Evolutionary conservation across 179 eudicot genomes (phyloP), one percentile per base, ranked within the genome.

Genomic region (Beta lomatogona): DNA sequence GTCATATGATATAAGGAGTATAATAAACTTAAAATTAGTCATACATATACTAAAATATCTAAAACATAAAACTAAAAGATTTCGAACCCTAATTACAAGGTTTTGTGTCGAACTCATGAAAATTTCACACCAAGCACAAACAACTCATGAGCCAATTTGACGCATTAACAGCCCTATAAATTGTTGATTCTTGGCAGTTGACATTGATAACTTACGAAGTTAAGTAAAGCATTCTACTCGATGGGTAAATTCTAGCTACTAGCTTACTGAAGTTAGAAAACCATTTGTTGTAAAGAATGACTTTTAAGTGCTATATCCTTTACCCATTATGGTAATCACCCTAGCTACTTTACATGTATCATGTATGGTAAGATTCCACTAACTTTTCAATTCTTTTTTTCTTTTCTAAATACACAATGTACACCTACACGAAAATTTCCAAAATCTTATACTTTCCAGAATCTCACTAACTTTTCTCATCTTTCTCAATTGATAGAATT

Each of bases 181-280:
- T 48, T 48, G 53, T 48, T 7, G 53, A 68, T 44, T 68, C 52
- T 69, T 44, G 48, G 6, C n/a, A n/a, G 19, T 19, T 2, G 9
- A 60, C 67, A 21, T 13, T 63, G 9, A 12, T 12, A 16, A 11
- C 14, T 63, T 22, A 63, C 11, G 10, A n/a, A 21, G 52, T 5
- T 71, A 7, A 4, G 21, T 46, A n/a, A 18, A 19, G 14, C 59
- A 73, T 73, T 53, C n/a, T 72, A 21, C 41, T 48, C 41, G 45
- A 53, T 22, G n/a, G 61, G 36, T 12, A 53, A 11, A 36, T 15
- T 21, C 15, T 44, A 18, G 65, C 69, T 60, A 73, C 21, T 28
- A 73, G 61, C 41, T 73, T 76, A 50, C 70, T n/a, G 1, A 76
- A 76, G 41, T 76, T 76, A 61, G 70, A 76, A 19, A 60, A 55